Base-by-base conservation (phyloP, 306 rosid species). In the Senna siamea region DNA sequence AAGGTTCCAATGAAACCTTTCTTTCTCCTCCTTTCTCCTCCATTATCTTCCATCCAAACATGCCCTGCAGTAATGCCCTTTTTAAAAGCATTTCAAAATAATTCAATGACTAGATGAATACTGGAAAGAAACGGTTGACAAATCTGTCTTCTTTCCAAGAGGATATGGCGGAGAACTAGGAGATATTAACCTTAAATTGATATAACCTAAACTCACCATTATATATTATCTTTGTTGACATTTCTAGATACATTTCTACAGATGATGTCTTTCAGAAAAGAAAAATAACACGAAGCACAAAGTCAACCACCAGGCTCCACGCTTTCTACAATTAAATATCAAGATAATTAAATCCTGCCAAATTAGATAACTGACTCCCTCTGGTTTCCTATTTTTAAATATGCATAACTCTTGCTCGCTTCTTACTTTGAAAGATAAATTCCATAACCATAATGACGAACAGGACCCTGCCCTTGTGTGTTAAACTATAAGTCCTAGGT, bases 391-490 rank as follows among this genome's bases (percentile, higher is more conserved):
- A 4, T 13, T 23, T 56, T 26, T 3, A 56, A 56, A 56, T 34
- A 9, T 56, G 38, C 2, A 23, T 12, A 56, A 22, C 15, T 9
- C 61, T n/a, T 5, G 1, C 15, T 26, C 23, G 17, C 10, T 56
- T 23, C 37, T 20, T 53, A 20, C 58, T 20, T 53, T 19, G 7
- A 56, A 20, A 10, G 13, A 56, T 13, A 52, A 67, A 32, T 20
- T 57, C 40, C 32, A 75, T 70, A 73, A 34, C 48, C 28, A 32
- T 34, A 17, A 67, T 32, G 35, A 75, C 82, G 69, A 61, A 69
- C 20, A 52, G 28, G 48, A 75, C 46, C 23, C 10, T 12, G 26
- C 58, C 59, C n/a, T 37, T 7, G 41, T 2, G 62, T 57, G 53
- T 35, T 9, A 60, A 35, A 26, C 30, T n/a, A 60, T 11, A 32